A percentile compares a stretch with the other conserved stretches of the same genome.
phyloP scores from a whole-genome alignment of 257 asterid genomes.

The Salvia rosmarinus region DNA sequence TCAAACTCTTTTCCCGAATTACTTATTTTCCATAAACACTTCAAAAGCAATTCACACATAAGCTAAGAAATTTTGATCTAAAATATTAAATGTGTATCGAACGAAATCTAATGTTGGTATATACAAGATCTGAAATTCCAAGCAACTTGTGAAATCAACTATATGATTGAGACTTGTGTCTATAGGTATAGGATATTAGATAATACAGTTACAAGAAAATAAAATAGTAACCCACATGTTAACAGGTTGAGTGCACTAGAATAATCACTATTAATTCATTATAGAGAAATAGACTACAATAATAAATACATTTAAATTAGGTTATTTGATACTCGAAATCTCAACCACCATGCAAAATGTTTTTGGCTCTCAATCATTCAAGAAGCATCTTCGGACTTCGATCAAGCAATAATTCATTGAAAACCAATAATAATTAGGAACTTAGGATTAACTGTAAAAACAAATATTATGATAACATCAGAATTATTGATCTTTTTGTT shows the following conservation, averaged over 20 bases:
- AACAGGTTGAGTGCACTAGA: constrained; percentile 27
- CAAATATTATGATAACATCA: too few species aligned
- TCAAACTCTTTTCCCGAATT: background rate
- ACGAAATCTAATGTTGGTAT: background rate
- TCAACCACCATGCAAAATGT: too few species aligned
- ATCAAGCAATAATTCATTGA: too few species aligned
- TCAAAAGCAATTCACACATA: background rate
- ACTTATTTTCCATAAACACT: too few species aligned
- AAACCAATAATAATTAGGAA: too few species aligned
- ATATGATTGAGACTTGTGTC: constrained; percentile 32
- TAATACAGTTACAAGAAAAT: background rate
- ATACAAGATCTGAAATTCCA: constrained; percentile 34
- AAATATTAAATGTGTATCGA: background rate
- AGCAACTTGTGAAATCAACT: constrained; percentile 28
- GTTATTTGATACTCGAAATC: too few species aligned
- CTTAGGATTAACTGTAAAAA: too few species aligned
- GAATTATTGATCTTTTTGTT: too few species aligned
- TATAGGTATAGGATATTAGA: constrained; percentile 27
- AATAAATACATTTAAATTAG: background rate
- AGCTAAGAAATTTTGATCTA: background rate
- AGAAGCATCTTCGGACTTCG: too few species aligned
- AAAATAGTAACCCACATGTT: constrained; percentile 40
- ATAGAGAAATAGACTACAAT: background rate
- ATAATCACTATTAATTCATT: constrained; percentile 19
- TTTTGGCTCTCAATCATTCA: too few species aligned